Percentiles rank a stretch among this genome's conserved stretches.
These are phyloP conservation scores for Plenodomus lindquistii DNA, from an alignment of 2,329 filamentous ascomycete species.

Conservation along the genomic window DNA sequence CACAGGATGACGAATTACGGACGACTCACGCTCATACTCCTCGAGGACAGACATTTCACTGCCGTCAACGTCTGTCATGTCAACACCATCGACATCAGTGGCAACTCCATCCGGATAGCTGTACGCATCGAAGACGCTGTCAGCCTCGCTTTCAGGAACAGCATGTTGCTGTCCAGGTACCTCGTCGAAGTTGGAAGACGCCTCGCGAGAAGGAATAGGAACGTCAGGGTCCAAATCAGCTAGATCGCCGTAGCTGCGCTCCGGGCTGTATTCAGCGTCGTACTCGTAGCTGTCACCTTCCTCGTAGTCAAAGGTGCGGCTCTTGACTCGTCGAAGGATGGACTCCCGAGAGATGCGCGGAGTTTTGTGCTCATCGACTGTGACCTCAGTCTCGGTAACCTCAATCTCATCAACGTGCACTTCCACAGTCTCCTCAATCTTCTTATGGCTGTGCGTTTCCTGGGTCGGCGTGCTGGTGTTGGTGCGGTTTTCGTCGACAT, in stretches of 20 bases:
- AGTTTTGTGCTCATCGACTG: slow-evolving; percentile 61
- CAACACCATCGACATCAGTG: slow-evolving; percentile 63
- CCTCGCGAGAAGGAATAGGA: slow-evolving; percentile 85
- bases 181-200: slow-evolving; percentile 61
- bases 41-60: slow-evolving; percentile 48
- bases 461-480: slow-evolving; percentile 43
- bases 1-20: slow-evolving; percentile 60
- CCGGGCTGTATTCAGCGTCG: slow-evolving; percentile 57
- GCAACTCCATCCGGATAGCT: slow-evolving; percentile 56
- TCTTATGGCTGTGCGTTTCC: slow-evolving; percentile 34
- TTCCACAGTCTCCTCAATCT: slow-evolving; percentile 28
- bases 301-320: slow-evolving; percentile 55
- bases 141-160: slow-evolving; percentile 58
- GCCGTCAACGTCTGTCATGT: slow-evolving; percentile 63
- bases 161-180: slow-evolving; percentile 65
- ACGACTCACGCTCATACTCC: slow-evolving; percentile 52
- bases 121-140: slow-evolving; percentile 62
- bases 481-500: slow-evolving; percentile 63
- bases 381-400: slow-evolving; percentile 37
- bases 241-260: slow-evolving; percentile 58
- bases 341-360: slow-evolving; percentile 91
- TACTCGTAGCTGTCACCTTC: slow-evolving; percentile 35
- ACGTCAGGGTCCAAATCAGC: slow-evolving; percentile 78
- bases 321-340: slow-evolving; percentile 86
- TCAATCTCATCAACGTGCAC: slow-evolving; percentile 38